Percentiles rank a stretch among this genome's conserved stretches.
These are phyloP conservation scores for sorghum (Sorghum bicolor) DNA, from an alignment of 176 grass and related monocot species.

Conservation along the genomic window Sorghum_bicolor_NCBIv3 NC_012872.2:71720001-71720500, in stretches of 20 bases:
- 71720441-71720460: background rate
- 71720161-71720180: conserved; percentile 53
- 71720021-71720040: background rate
- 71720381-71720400: conserved; percentile 21
- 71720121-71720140: background rate
- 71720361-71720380: conserved; percentile 27
- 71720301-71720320: background rate
- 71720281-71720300: background rate
- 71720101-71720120: background rate
- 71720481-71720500: background rate
- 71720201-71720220: background rate
- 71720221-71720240: background rate
- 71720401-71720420: conserved; percentile 34
- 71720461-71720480: background rate
- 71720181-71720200: background rate
- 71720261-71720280: conserved; percentile 47
- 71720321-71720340: conserved; percentile 5
- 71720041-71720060: background rate
- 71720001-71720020: background rate
- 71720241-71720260: conserved; percentile 32
- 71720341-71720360: conserved; percentile 7
- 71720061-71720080: background rate
- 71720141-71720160: conserved; percentile 77
- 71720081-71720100: background rate
- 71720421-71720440: background rate